These are phyloP conservation scores for Candida coquimbonensis DNA, from an alignment of 805 yeast species.

Conservation along the genomic window DNA sequence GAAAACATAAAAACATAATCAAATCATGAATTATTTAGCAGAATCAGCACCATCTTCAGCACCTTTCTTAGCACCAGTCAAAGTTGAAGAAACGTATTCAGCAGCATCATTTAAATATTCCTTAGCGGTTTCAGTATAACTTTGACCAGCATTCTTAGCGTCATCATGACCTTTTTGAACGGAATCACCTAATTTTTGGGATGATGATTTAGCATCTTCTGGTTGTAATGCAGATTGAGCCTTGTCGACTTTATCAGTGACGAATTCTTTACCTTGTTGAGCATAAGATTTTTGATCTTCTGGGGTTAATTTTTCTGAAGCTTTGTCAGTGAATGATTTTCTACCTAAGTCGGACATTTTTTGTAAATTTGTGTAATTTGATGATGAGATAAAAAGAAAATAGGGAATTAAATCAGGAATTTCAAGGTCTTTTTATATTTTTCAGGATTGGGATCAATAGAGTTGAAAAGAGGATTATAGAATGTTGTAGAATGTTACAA, in stretches of 20 bases:
- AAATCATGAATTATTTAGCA: conserved; percentile 6
- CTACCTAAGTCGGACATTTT: conserved; percentile 54
- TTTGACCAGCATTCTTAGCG: conserved; percentile 31
- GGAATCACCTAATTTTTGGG: conserved; percentile 64
- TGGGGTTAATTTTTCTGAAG: conserved; percentile 61
- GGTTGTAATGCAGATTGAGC: conserved; percentile 55
- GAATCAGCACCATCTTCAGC: conserved; percentile 25
- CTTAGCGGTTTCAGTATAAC: conserved; percentile 47
- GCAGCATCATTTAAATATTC: conserved; percentile 44
- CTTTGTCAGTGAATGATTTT: conserved; percentile 68
- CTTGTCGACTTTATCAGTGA: conserved; percentile 62
- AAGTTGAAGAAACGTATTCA: conserved; percentile 39
- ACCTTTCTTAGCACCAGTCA: conserved; percentile 54
- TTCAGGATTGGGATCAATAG: no score
- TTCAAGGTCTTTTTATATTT: neutral
- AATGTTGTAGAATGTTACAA: no score
- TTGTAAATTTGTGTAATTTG: no score
- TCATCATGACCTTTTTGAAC: conserved; percentile 49
- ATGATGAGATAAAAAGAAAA: neutral
- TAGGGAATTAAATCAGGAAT: neutral
- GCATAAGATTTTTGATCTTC: conserved; percentile 57
- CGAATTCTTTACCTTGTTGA: conserved; percentile 65
- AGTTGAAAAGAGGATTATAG: no score
- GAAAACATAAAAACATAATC: neutral
- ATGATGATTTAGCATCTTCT: conserved; percentile 57